Evolutionary conservation across 2,329 filamentous ascomycete species (phyloP), one percentile per base, ranked within the genome.

Genomic region (Aspergillus eucalypticola): DNA sequence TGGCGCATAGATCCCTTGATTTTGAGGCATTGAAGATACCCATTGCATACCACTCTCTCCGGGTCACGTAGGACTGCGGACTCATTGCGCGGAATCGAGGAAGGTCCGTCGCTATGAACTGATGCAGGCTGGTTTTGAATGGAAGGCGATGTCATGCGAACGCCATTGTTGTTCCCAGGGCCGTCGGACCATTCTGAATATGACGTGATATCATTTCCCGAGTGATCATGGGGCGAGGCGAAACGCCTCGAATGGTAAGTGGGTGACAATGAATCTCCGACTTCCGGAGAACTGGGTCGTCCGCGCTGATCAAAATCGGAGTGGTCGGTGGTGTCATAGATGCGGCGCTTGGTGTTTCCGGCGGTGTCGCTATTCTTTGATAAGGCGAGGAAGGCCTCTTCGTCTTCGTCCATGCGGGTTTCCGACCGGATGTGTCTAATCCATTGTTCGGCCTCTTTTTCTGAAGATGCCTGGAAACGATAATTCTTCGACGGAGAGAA

Each of bases 401-500:
- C 92, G 53, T 95, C 91, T 71, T 95, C 90, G 65, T 96, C 92
- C 61, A 96, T 91, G 59, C 90, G 87, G 17, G 92, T 91, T 69
- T 95, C 88, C 59, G 82, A 81, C 51, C 92, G 86, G 69, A 98
- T 93, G 54, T 90, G 78, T 25, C 90, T 83, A 17, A 97, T 90
- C 95, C 95, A 99, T 71, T 90, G 88, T 63, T 90, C 85, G 5
- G 91, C 91, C 63, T 97, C 93, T 60, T 86, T 81, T 54, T 87
- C 84, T 3, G 85, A 89, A 32, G 82, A 74, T 0, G 91, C 92
- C 75, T 96, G 90, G 61, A 99, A 87, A 71, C 97, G 92, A 77
- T 90, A 96, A 78, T 97, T 98, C 66, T 90, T 89, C 15, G 92
- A 90, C 0, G 93, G 90, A 0, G 92, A 94, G 77, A 96, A 99